Evolutionary conservation across 1,139 yeast genomes (phyloP), one percentile per base, ranked within the genome.

Genomic region (Wickerhamiella infanticola): DNA sequence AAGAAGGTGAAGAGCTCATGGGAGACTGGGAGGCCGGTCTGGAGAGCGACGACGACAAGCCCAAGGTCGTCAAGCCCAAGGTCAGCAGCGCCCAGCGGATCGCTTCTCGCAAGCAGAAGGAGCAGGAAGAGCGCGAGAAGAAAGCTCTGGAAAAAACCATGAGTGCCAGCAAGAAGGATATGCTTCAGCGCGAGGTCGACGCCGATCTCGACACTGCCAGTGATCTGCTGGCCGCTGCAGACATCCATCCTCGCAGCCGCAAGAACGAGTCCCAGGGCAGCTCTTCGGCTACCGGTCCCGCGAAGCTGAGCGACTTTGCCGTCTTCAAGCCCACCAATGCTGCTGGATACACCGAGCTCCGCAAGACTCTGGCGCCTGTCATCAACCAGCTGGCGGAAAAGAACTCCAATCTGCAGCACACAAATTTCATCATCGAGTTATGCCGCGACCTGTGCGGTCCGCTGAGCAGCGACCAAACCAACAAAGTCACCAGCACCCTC

Each of bases 121-220:
- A 63, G 51, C 65, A 62, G 52, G 59, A 57, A 41, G 63, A 55
- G 43, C 61, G 64, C 8, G 68, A 64, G 45, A 57, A 59, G 43
- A 58, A 63, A 43, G 69, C 69, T 9, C 70, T 68, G 45, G 72
- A 69, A 54, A 70, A 67, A 56, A 70, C 68, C 39, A 63, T 64
- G 49, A 66, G 63, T 50, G 67, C 72, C 46, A 74, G 85, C 61
- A 75, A 70, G 57, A 90, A 81, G 59, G 65, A 86, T 63, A 70
- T 82, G 63, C 81, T 72, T 59, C 70, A 80, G 60, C 94, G 90
- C 18, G 94, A 90, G 65, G 60, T 84, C 49, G 79, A 76, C 43
- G 76, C 94, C 35, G 98, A 90, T 67, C 70, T 90, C 64, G 83
- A 81, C 65, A 82, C 84, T 61, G 97, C 97, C 25, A 90, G 95